A percentile compares a stretch with the other conserved stretches of the same genome.
phyloP scores from a whole-genome alignment of 2,329 filamentous ascomycete species.

The Cephalotrichum gorgonifer region DNA sequence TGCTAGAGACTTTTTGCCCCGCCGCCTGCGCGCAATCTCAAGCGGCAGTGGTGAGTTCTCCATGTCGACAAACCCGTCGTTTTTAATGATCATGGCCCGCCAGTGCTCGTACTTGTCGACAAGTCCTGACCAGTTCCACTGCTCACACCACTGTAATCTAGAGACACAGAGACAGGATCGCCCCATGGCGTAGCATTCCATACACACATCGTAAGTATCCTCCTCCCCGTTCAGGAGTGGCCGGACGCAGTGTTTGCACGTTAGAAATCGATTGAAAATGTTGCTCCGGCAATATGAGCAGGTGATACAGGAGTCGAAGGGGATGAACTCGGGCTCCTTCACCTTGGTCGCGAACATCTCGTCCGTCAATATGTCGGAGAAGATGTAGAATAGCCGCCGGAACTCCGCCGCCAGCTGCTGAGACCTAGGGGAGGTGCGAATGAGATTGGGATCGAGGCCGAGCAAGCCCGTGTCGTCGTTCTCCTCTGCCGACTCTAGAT shows the following conservation, averaged over 20 bases:
- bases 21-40: conserved; percentile 54
- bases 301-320: conserved; percentile 84
- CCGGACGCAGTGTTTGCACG: conserved; percentile 74
- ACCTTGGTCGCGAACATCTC: conserved; percentile 75
- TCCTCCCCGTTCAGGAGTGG: conserved; percentile 55
- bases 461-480: conserved; percentile 40
- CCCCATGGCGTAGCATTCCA: conserved; percentile 98
- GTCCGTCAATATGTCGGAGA: conserved; percentile 67
- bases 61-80: conserved; percentile 57
- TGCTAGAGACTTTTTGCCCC: conserved; percentile 70
- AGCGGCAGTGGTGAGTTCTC: conserved; percentile 60
- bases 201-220: conserved; percentile 90
- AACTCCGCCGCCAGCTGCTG: conserved; percentile 76
- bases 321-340: conserved; percentile 61
- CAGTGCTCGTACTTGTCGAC: conserved; percentile 71
- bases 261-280: conserved; percentile 94
- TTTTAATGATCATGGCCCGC: conserved; percentile 66
- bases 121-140: conserved; percentile 78
- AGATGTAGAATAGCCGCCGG: conserved; percentile 66
- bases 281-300: conserved; percentile 95
- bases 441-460: conserved; percentile 35
- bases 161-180: conserved; percentile 86
- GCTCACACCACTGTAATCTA: conserved; percentile 80
- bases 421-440: conserved; percentile 33
- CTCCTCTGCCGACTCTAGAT: conserved; percentile 31